phyloP scores from a whole-genome alignment of 2,329 filamentous ascomycete species.

The Diplodia intermedia region DNA sequence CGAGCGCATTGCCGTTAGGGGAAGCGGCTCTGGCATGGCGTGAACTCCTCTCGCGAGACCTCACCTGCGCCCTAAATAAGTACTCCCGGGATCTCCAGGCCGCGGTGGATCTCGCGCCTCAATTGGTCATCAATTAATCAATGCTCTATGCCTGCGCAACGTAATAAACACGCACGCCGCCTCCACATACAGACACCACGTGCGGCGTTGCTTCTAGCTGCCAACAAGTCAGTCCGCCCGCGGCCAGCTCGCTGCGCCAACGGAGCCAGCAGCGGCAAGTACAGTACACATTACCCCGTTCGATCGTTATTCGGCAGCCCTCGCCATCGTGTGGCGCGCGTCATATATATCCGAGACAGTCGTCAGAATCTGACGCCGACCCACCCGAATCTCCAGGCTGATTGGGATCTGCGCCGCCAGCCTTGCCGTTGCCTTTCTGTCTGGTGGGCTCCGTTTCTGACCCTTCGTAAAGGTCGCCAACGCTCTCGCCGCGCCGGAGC shows the following conservation, averaged over 20 bases:
- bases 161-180: slow-evolving; percentile 20
- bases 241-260: background rate
- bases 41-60: background rate
- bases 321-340: background rate
- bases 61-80: slow-evolving; percentile 1
- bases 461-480: slow-evolving; percentile 34
- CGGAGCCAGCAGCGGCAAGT: background rate
- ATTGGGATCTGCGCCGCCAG: slow-evolving; percentile 33
- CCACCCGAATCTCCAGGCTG: slow-evolving; percentile 33
- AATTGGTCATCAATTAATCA: slow-evolving; percentile 27
- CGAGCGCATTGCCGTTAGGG: slow-evolving; percentile 23
- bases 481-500: slow-evolving; percentile 43
- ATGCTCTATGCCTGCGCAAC: slow-evolving; percentile 20
- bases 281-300: slow-evolving; percentile 10
- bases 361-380: slow-evolving; percentile 32
- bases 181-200: background rate
- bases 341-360: slow-evolving; percentile 30
- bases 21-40: slow-evolving; percentile 16
- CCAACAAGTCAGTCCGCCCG: background rate
- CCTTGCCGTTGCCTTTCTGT: slow-evolving; percentile 26
- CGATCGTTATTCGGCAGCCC: slow-evolving; percentile 6
- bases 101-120: slow-evolving; percentile 19
- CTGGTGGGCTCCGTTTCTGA: background rate
- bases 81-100: slow-evolving; percentile 15
- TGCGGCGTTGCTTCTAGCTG: background rate